Conservation (phyloP, 495 filamentous ascomycete species). For the Glonium stellatum region DNA sequence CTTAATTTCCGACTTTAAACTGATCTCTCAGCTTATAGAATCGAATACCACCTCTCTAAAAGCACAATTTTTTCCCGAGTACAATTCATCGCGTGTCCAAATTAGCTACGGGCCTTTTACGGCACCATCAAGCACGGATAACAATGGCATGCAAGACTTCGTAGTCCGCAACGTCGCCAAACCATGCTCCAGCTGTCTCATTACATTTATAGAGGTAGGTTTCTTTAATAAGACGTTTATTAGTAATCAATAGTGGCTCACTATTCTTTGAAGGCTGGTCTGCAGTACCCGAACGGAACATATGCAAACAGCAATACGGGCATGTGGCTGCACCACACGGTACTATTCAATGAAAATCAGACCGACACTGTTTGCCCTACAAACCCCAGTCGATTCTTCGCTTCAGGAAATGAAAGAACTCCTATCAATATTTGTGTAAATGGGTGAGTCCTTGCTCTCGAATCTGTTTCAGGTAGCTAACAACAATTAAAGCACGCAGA, state of each 20-base stretch:
- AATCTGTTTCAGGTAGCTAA: neutral
- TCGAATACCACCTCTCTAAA: neutral
- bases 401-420: slow-evolving; percentile 22
- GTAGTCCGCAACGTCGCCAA: neutral
- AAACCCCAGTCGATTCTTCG: slow-evolving; percentile 12
- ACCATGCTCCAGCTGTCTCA: neutral
- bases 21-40: neutral
- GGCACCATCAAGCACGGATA: neutral
- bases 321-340: slow-evolving; percentile 24
- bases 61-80: neutral
- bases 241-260: neutral
- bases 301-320: slow-evolving; percentile 15
- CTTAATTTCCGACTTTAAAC: neutral
- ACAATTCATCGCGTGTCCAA: neutral
- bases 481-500: neutral
- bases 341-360: slow-evolving; percentile 3
- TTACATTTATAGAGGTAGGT: neutral
- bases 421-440: slow-evolving; percentile 8
- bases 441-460: neutral
- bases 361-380: neutral
- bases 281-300: slow-evolving; percentile 18
- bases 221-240: neutral
- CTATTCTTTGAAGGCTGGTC: slow-evolving; percentile 6
- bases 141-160: neutral
- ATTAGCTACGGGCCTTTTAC: neutral